A percentile compares a stretch with the other conserved stretches of the same genome.
Conservation (phyloP, 495 filamentous ascomycete species). For the Hypoxylon fuscum region DNA sequence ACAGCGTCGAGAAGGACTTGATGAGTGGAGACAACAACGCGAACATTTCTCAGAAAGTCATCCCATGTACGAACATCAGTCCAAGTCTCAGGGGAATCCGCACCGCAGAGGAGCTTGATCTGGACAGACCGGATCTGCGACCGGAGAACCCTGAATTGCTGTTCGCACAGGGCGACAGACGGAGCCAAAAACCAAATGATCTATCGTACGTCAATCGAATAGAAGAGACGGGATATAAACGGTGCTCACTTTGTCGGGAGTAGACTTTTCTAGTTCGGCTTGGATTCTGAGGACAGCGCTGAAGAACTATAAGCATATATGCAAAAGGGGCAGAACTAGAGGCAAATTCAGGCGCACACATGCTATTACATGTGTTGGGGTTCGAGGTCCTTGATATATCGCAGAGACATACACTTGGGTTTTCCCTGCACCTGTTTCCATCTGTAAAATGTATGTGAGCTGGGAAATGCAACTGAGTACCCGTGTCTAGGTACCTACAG, state of each 20-base stretch:
- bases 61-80: constrained; percentile 77
- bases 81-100: constrained; percentile 80
- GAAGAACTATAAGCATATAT: constrained; percentile 15
- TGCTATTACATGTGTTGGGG: background rate
- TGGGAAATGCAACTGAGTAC: background rate
- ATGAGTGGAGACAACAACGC: constrained; percentile 80
- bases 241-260: constrained; percentile 65
- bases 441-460: constrained; percentile 57
- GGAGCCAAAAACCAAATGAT: constrained; percentile 88
- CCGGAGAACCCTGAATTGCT: constrained; percentile 74
- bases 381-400: background rate
- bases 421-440: constrained; percentile 95
- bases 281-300: constrained; percentile 83
- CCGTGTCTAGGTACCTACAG: constrained; percentile 62
- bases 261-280: constrained; percentile 72
- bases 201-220: constrained; percentile 52
- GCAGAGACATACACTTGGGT: constrained; percentile 77
- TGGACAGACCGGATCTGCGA: constrained; percentile 70
- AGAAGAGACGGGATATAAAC: constrained; percentile 12
- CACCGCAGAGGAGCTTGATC: constrained; percentile 70
- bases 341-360: too few relatives aligned
- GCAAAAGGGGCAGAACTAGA: too few relatives aligned
- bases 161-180: constrained; percentile 75
- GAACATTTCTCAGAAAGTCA: constrained; percentile 69
- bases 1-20: constrained; percentile 82